Evolutionary conservation across 176 grass and related monocot species (phyloP).

Genomic region (Bonia amplexicaulis): DNA sequence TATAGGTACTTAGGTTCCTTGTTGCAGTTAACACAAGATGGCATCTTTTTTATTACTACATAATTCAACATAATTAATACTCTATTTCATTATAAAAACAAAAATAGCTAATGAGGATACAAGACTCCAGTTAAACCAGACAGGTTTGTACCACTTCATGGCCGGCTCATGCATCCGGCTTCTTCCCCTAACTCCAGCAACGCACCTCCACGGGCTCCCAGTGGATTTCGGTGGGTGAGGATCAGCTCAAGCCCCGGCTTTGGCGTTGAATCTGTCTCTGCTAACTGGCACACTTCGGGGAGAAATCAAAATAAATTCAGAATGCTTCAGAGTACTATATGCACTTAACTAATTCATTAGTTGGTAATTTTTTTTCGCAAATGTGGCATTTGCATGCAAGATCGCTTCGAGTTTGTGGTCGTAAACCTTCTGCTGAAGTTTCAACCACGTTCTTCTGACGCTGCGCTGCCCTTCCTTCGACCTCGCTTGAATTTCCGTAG

Average conservation of each 20-base stretch:
- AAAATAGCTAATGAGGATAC: not conserved
- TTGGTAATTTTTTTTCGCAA: not conserved
- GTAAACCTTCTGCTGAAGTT: no score
- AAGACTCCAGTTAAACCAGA: not conserved
- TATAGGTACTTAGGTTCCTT: not conserved
- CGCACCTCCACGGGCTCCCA: not conserved
- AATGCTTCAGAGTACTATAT: not conserved
- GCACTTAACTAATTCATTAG: not conserved
- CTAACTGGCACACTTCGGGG: no score
- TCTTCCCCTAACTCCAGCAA: not conserved
- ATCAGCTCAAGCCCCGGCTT: not conserved
- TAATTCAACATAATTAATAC: not conserved
- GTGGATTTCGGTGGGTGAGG: not conserved
- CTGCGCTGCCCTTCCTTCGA: no score
- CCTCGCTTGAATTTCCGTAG: no score
- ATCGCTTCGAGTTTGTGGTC: not conserved
- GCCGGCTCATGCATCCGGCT: not conserved
- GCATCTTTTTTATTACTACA: not conserved
- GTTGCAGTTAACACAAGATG: not conserved
- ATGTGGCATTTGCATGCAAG: not conserved
- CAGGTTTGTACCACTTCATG: not conserved
- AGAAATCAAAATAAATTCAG: no score
- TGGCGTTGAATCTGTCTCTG: no score
- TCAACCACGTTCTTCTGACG: no score
- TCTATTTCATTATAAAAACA: not conserved